Evolutionary conservation across 208 protist species (phyloP), one percentile per base, ranked within the genome.

Genomic region (Kentomonas sorsogonicus): DNA sequence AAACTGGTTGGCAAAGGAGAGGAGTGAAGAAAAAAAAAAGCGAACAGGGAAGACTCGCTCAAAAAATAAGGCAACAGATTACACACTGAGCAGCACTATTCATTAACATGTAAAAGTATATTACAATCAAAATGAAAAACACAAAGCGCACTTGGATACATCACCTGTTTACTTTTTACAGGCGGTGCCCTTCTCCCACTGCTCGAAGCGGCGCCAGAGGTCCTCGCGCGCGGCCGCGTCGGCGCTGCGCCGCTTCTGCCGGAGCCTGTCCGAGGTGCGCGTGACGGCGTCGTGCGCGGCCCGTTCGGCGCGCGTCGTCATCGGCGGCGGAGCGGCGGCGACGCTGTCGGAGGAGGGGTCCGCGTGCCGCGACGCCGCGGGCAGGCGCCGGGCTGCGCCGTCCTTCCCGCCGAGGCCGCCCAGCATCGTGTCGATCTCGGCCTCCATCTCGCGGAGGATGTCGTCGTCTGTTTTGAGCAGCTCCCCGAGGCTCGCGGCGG

Each of bases 371-470:
- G 46, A 4, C 10, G 11, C 46, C 4, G 46, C 7, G 46, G 27
- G n/a, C 6, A 20, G n/a, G 20, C 34, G 20, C n/a, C 6, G 22
- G 26, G 23, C 13, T 10, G 20, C 6, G 46, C 18, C 18, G 18
- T 22, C 11, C 18, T 20, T 47, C 10, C 5, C 43, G 18, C 18
- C 43, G 18, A 82, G 2, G 31, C 71, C 59, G 18, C 67, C 60
- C 2, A 93, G 67, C 6, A 89, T 73, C 23, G 63, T 39, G 30
- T 84, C 64, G 43, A 93, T 88, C 34, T 84, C 80, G 33, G 74
- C 72, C 65, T 93, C 83, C 77, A 93, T 86, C 59, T 89, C 80
- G 9, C 50, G 48, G 60, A 91, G 44, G 23, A 89, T 71, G 11
- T 86, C 84, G 13, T 91, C 84, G 48, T 91, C 84, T 1, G 72